phyloP scores from a whole-genome alignment of 2,329 filamentous ascomycete species.

The Periconia macrospinosa region DNA sequence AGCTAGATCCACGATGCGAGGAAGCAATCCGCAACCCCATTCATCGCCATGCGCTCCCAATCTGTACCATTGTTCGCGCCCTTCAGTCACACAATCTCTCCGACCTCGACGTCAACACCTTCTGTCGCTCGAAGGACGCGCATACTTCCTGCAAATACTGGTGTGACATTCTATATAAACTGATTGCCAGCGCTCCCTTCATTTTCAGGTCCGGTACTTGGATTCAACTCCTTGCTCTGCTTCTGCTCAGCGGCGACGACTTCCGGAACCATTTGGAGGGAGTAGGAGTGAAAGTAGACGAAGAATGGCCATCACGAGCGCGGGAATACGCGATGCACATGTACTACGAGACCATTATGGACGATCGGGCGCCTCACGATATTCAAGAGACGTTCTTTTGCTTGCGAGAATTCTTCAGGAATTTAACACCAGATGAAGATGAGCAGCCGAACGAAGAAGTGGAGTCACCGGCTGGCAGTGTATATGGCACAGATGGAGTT shows the following conservation, averaged over 20 bases:
- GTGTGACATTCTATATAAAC: not conserved
- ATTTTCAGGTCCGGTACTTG: slow-evolving; percentile 10
- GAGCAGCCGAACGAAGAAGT: not conserved
- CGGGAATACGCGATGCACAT: slow-evolving; percentile 10
- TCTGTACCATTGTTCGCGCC: slow-evolving; percentile 1
- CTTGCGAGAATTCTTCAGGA: slow-evolving; percentile 11
- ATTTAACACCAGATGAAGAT: not conserved
- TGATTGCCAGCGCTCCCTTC: slow-evolving; percentile 6
- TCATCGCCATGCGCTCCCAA: not conserved
- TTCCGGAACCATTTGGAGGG: not conserved
- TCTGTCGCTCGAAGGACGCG: not conserved
- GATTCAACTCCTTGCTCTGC: slow-evolving; percentile 8
- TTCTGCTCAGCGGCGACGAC: slow-evolving; percentile 3
- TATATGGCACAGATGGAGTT: not conserved
- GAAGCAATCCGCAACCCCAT: not conserved
- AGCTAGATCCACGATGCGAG: slow-evolving; percentile 2
- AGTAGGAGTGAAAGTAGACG: slow-evolving; percentile 6
- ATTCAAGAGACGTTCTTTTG: slow-evolving; percentile 11
- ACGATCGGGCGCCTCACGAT: slow-evolving; percentile 8
- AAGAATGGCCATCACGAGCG: slow-evolving; percentile 6
- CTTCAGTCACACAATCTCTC: not conserved
- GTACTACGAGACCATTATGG: slow-evolving; percentile 10
- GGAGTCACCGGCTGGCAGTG: not conserved
- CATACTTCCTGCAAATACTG: not conserved
- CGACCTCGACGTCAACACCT: slow-evolving; percentile 1